These are phyloP conservation scores for Stipa capillata DNA, from an alignment of 176 grass and related monocot genomes.

Conservation along the genomic window DNA sequence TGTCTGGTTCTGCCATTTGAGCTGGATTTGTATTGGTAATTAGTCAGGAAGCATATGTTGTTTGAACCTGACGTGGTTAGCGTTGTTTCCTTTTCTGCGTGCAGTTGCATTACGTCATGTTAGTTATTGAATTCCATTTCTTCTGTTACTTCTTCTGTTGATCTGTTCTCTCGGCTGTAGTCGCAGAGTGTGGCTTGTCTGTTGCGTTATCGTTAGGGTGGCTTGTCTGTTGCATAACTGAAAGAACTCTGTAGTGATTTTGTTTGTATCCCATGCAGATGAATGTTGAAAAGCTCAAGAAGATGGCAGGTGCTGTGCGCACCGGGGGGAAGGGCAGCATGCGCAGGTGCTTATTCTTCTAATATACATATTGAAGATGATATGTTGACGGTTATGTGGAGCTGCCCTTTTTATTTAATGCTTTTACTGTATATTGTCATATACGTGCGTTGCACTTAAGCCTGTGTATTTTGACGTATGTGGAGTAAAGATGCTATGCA, in stretches of 20 bases:
- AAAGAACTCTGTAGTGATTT: slow-evolving; percentile 1
- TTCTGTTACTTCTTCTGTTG: background rate
- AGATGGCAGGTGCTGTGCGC: slow-evolving; percentile 85
- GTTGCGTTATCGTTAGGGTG: background rate
- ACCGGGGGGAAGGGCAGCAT: slow-evolving; percentile 88
- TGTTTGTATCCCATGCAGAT: slow-evolving; percentile 43
- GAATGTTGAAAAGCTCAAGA: slow-evolving; percentile 81
- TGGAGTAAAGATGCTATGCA: background rate
- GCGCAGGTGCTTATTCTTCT: slow-evolving; percentile 55
- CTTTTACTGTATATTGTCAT: background rate
- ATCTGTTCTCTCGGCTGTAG: background rate
- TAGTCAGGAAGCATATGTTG: background rate
- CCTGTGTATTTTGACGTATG: background rate
- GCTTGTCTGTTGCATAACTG: background rate
- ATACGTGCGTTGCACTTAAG: background rate
- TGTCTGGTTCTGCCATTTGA: background rate
- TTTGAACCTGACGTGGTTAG: background rate
- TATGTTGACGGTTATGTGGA: background rate
- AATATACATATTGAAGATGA: background rate
- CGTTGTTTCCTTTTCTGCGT: background rate
- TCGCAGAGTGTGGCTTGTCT: background rate
- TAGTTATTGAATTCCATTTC: background rate
- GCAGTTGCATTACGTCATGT: background rate
- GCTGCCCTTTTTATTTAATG: background rate
- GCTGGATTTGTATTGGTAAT: background rate